A percentile compares a stretch with the other conserved stretches of the same genome.
Evolutionary conservation across 768 basidiomycete genomes (phyloP).

Genomic region (Lentinula sp.): DNA sequence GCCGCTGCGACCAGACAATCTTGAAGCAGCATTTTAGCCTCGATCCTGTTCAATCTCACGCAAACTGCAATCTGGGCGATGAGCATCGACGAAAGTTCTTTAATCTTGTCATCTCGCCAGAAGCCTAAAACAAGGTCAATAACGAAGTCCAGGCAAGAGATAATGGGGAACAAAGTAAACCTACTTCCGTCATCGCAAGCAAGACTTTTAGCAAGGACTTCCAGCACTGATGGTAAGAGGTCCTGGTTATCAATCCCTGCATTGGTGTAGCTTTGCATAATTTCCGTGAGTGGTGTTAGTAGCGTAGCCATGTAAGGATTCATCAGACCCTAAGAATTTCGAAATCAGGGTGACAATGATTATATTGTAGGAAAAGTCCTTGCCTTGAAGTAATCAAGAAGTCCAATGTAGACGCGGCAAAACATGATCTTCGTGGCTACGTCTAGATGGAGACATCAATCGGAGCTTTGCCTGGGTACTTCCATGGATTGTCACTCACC

Average conservation of each 20-base stretch:
- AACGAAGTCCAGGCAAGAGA: not conserved
- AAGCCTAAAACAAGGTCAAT: constrained; percentile 44
- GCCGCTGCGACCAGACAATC: constrained; percentile 51
- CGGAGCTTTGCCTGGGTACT: not conserved
- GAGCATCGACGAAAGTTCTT: constrained; percentile 51
- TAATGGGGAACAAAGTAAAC: constrained; percentile 17
- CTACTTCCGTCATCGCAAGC: constrained; percentile 75
- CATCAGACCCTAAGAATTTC: constrained; percentile 60
- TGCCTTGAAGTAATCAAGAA: constrained; percentile 89
- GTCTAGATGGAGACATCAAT: constrained; percentile 17
- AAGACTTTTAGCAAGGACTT: constrained; percentile 63
- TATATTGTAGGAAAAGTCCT: constrained; percentile 6
- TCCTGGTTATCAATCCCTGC: constrained; percentile 25
- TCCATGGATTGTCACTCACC: constrained; percentile 23
- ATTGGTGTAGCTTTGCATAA: constrained; percentile 45
- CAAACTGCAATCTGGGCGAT: constrained; percentile 61
- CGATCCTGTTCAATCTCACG: constrained; percentile 26
- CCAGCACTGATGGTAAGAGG: constrained; percentile 62
- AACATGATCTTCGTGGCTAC: constrained; percentile 61
- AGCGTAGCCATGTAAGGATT: constrained; percentile 86
- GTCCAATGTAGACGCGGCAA: constrained; percentile 61
- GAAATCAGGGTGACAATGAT: not conserved
- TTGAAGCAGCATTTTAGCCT: constrained; percentile 31
- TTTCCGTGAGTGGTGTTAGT: constrained; percentile 57
- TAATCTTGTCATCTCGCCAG: constrained; percentile 83